Percentiles rank a stretch among this genome's conserved stretches.
Conservation (phyloP, 768 basidiomycete genomes). For the Candolleomyces aberdarensis region DNA sequence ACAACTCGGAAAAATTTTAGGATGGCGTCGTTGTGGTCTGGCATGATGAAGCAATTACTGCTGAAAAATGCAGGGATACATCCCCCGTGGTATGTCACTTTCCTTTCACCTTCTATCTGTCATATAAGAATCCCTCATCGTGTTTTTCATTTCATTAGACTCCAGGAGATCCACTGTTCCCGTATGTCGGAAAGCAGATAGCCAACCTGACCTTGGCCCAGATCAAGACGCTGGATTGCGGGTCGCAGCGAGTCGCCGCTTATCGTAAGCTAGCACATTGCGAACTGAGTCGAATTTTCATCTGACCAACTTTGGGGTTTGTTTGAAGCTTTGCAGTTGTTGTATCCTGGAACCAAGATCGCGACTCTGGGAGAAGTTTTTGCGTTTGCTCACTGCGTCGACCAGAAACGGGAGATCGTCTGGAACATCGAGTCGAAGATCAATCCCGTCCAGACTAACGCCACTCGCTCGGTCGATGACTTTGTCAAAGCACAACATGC, state of each 20-base stretch:
- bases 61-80: constrained; percentile 70
- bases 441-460: constrained; percentile 48
- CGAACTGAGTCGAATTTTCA: neutral
- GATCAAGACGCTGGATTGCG: constrained; percentile 78
- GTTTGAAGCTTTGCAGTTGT: constrained; percentile 53
- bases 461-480: constrained; percentile 51
- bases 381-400: constrained; percentile 71
- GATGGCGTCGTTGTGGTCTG: constrained; percentile 77
- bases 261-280: constrained; percentile 48
- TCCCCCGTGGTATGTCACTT: constrained; percentile 47
- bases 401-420: constrained; percentile 54
- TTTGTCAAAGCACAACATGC: constrained; percentile 64
- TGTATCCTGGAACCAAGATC: constrained; percentile 66
- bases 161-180: constrained; percentile 56
- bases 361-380: constrained; percentile 75
- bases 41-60: constrained; percentile 69
- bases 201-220: constrained; percentile 79
- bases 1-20: constrained; percentile 28
- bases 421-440: constrained; percentile 85
- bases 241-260: constrained; percentile 55
- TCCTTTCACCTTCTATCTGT: neutral
- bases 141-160: constrained; percentile 33
- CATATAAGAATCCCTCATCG: neutral
- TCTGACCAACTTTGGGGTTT: neutral
- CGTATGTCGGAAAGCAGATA: constrained; percentile 74